phyloP scores from a whole-genome alignment of 768 basidiomycete genomes.

The Termitomyces sp. region DNA sequence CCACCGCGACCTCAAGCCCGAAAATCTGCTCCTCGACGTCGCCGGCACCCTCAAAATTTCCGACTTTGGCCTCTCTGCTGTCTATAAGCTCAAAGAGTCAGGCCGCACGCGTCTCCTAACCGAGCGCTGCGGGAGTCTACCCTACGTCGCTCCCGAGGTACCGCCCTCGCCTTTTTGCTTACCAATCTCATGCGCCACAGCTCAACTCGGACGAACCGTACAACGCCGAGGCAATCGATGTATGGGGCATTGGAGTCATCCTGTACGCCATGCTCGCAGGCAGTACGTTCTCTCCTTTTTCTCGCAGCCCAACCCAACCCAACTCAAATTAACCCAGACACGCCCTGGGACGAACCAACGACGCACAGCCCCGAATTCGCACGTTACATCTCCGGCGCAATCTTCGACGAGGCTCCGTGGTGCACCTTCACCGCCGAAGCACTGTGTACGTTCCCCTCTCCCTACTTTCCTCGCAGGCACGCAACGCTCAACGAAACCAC shows the following conservation, averaged over 20 bases:
- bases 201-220: constrained; percentile 65
- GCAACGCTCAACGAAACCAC: not conserved
- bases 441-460: constrained; percentile 46
- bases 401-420: constrained; percentile 80
- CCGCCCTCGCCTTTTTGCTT: not conserved
- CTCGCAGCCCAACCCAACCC: not conserved
- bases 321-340: constrained; percentile 48
- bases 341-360: constrained; percentile 97
- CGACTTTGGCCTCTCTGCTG: constrained; percentile 91
- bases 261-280: constrained; percentile 87
- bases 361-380: constrained; percentile 68
- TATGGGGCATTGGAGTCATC: constrained; percentile 95
- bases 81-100: constrained; percentile 77
- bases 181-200: constrained; percentile 28
- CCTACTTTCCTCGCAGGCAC: not conserved
- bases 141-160: constrained; percentile 12
- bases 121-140: constrained; percentile 8
- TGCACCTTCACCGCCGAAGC: constrained; percentile 49
- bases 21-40: constrained; percentile 84
- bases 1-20: constrained; percentile 95
- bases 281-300: constrained; percentile 41
- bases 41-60: constrained; percentile 87
- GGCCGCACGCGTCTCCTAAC: constrained; percentile 72
- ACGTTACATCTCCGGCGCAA: constrained; percentile 67
- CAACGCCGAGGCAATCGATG: constrained; percentile 87